Conservation (phyloP, 2,329 filamentous ascomycete genomes). For the Aspergillus niger region DNA sequence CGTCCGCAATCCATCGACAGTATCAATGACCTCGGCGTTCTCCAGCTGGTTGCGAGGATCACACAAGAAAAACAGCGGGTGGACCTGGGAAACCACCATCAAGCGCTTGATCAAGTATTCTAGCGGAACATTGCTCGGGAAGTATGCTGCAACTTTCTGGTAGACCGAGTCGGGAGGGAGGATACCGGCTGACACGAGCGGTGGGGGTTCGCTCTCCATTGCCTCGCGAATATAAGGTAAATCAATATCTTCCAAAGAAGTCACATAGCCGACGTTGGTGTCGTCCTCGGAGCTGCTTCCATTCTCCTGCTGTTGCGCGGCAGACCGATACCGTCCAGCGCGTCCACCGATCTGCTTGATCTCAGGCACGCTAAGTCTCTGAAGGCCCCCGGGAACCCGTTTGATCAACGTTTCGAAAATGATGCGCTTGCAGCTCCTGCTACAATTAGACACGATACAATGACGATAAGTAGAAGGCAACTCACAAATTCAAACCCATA, state of each 20-base stretch:
- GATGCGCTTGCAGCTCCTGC: constrained; percentile 76
- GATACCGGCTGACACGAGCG: constrained; percentile 71
- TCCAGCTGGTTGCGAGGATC: constrained; percentile 62
- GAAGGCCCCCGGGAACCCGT: constrained; percentile 61
- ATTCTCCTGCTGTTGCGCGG: constrained; percentile 53
- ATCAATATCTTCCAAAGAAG: constrained; percentile 73
- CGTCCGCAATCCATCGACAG: constrained; percentile 66
- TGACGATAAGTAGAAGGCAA: neutral
- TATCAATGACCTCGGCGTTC: constrained; percentile 74
- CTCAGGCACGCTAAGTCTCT: constrained; percentile 69
- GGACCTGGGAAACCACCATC: constrained; percentile 66
- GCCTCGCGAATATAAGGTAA: constrained; percentile 62
- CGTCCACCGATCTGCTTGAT: constrained; percentile 94
- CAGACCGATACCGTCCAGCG: constrained; percentile 81
- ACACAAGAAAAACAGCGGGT: constrained; percentile 71
- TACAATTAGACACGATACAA: constrained; percentile 12
- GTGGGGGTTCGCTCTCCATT: constrained; percentile 64
- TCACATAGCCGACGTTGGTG: constrained; percentile 68
- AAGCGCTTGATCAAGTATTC: constrained; percentile 79
- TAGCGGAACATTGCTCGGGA: constrained; percentile 77
- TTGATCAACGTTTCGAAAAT: constrained; percentile 81
- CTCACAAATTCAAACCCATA: constrained; percentile 90
- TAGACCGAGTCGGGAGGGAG: constrained; percentile 70
- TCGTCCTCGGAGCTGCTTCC: constrained; percentile 18
- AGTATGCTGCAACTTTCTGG: constrained; percentile 77